phyloP scores from a whole-genome alignment of 768 basidiomycete genomes.

The Lanmaoa pseudosensibilis region DNA sequence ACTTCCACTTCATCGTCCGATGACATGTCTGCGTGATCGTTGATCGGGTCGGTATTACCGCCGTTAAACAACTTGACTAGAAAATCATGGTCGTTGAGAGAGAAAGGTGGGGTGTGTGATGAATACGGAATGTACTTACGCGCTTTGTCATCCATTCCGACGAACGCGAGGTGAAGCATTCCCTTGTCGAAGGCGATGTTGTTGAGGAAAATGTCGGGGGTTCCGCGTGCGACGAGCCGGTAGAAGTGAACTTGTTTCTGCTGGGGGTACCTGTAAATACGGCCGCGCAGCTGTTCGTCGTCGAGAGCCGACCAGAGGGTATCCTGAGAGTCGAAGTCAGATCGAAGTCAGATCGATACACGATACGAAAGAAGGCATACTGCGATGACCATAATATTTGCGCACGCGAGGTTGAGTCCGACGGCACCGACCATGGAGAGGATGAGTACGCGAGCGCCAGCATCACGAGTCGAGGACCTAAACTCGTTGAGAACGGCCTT shows the following conservation, averaged over 20 bases:
- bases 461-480: not conserved
- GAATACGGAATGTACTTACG: too few species aligned
- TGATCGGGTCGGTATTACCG: too few species aligned
- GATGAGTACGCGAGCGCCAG: slow-evolving; percentile 7
- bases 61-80: too few species aligned
- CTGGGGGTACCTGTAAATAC: slow-evolving; percentile 15
- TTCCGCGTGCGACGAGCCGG: slow-evolving; percentile 3
- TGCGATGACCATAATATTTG: slow-evolving; percentile 8
- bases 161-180: not conserved
- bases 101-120: too few species aligned
- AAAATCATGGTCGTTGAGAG: too few species aligned
- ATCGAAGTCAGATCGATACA: too few species aligned
- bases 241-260: slow-evolving; percentile 24
- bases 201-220: slow-evolving; percentile 23
- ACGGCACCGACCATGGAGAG: slow-evolving; percentile 17
- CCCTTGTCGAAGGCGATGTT: slow-evolving; percentile 24
- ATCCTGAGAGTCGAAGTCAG: too few species aligned
- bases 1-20: too few species aligned
- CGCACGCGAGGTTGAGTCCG: slow-evolving; percentile 4
- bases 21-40: too few species aligned
- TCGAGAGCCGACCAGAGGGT: slow-evolving; percentile 7
- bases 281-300: slow-evolving; percentile 20
- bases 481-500: not conserved
- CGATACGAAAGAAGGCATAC: not conserved
- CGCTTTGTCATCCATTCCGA: not conserved